Conservation (phyloP, 164 flowering plant species). For the Macadamia integrifolia region DNA sequence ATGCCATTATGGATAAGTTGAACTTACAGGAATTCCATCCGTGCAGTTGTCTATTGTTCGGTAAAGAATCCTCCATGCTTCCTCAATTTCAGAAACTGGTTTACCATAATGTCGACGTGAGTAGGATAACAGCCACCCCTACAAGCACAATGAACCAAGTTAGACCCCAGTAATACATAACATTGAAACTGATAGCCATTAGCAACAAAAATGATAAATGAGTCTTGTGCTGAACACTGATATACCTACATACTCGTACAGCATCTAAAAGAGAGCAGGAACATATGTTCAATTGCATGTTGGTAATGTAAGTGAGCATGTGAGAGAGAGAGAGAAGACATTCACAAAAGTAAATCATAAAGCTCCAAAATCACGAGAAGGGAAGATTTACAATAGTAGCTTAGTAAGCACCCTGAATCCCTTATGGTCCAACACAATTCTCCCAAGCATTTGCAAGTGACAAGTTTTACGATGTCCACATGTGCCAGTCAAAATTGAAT, state of each 20-base stretch:
- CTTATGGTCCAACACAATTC: too few species aligned
- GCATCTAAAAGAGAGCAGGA: background rate
- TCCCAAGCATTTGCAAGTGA: too few species aligned
- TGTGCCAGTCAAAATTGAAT: too few species aligned
- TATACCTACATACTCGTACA: background rate
- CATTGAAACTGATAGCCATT: background rate
- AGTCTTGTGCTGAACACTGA: background rate
- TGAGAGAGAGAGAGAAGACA: background rate
- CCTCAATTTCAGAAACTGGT: constrained; percentile 49
- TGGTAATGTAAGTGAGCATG: background rate
- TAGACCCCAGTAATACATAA: background rate
- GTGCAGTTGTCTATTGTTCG: constrained; percentile 86
- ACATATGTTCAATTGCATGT: background rate
- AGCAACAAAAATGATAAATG: background rate
- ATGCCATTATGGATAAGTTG: background rate
- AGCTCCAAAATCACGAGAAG: too few species aligned
- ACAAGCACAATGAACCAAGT: constrained; percentile 12
- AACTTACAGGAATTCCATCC: constrained; percentile 80
- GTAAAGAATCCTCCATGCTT: constrained; percentile 89
- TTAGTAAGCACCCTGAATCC: too few species aligned
- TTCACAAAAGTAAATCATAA: too few species aligned
- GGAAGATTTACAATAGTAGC: too few species aligned
- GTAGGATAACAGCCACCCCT: constrained; percentile 85
- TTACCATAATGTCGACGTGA: constrained; percentile 79
- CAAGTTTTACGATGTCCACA: too few species aligned